A percentile compares a stretch with the other conserved stretches of the same genome.
Conservation (phyloP, 192 early-diverging fungal genomes). For the Rhizoclosmatium sp. region DNA sequence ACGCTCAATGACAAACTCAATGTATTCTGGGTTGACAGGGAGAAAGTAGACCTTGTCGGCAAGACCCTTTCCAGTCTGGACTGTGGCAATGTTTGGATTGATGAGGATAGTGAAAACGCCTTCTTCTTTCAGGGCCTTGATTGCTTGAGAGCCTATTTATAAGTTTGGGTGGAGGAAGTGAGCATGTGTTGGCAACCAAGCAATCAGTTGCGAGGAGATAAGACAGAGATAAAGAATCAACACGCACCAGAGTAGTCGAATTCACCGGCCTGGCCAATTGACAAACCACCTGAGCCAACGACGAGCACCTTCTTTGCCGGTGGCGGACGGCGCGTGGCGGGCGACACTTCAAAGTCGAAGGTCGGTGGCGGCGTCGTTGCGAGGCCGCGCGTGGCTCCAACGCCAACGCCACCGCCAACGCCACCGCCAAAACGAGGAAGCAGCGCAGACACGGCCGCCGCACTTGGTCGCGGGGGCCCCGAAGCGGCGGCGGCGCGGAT, state of each 20-base stretch:
- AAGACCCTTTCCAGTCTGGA: conserved; percentile 93
- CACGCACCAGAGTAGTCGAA: conserved; percentile 94
- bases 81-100: conserved; percentile 99
- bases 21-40: conserved; percentile 91
- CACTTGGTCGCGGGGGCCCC: neutral
- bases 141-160: conserved; percentile 85
- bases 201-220: conserved; percentile 11
- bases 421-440: neutral
- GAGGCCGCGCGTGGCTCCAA: neutral
- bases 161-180: neutral
- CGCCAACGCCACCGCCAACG: too few species aligned
- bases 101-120: conserved; percentile 93
- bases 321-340: conserved; percentile 28
- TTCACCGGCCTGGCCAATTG: conserved; percentile 98
- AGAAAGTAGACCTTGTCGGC: conserved; percentile 96
- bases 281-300: conserved; percentile 93
- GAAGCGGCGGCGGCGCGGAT: neutral
- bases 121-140: conserved; percentile 95
- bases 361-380: neutral
- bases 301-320: conserved; percentile 80
- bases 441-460: neutral
- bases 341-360: neutral
- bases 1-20: conserved; percentile 89
- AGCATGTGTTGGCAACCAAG: conserved; percentile 2
- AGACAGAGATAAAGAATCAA: conserved; percentile 13